phyloP scores from a whole-genome alignment of 83 land plant genomes.

The Thuja plicata region DNA sequence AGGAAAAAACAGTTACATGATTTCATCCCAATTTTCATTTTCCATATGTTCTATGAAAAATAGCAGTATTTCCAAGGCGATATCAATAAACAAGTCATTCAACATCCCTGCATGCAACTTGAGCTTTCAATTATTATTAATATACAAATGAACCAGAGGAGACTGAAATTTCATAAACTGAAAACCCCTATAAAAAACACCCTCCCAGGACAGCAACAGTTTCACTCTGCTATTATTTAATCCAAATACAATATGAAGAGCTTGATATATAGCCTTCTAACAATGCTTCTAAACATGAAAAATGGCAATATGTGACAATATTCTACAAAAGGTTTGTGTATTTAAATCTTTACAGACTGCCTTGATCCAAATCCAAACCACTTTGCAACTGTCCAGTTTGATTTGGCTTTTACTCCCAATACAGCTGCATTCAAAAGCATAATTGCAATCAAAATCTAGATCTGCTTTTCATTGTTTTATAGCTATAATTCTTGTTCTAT shows the following conservation, averaged over 20 bases:
- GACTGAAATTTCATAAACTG: neutral
- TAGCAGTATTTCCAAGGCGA: neutral
- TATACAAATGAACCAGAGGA: neutral
- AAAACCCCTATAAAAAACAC: neutral
- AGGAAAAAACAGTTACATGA: neutral
- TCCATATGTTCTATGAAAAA: neutral
- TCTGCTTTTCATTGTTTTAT: neutral
- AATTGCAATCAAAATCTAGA: neutral
- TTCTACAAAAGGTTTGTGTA: neutral
- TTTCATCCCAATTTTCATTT: neutral
- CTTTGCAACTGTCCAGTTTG: constrained; percentile 13
- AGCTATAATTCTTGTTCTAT: neutral
- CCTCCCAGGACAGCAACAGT: neutral
- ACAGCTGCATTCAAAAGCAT: neutral
- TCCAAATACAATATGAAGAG: neutral
- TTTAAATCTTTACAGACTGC: constrained; percentile 8
- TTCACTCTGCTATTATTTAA: neutral
- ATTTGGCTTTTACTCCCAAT: neutral
- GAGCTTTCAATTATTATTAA: neutral
- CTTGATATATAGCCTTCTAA: neutral
- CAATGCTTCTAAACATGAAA: neutral
- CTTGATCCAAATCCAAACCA: constrained; percentile 16
- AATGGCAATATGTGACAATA: neutral
- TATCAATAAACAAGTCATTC: neutral
- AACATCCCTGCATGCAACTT: neutral